Evolutionary conservation across 305 asterid genomes (phyloP).

Genomic region (Plantago coronopus): DNA sequence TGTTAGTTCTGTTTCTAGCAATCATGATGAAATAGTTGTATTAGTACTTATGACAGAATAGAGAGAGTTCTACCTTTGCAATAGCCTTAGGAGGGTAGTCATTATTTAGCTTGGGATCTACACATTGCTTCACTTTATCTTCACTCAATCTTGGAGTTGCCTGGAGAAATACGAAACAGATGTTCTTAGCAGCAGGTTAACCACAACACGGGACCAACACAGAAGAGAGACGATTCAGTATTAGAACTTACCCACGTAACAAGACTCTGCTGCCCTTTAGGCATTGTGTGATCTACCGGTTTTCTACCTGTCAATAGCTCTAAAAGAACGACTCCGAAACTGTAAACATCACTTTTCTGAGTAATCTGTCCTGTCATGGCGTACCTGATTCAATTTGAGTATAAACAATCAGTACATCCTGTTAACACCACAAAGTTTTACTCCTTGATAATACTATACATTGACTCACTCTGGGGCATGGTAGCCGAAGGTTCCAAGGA

Average conservation of each 20-base stretch:
- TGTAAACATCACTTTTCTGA: conserved; percentile 82
- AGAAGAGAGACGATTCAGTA: no score
- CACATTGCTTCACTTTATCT: conserved; percentile 96
- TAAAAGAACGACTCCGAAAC: conserved; percentile 80
- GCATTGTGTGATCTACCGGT: conserved; percentile 93
- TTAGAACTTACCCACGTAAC: conserved; percentile 62
- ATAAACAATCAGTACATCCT: background rate
- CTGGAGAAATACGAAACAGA: conserved; percentile 30
- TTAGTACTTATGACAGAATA: background rate
- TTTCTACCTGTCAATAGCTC: conserved; percentile 80
- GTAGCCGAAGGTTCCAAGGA: conserved; percentile 80
- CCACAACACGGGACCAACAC: background rate
- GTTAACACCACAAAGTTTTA: background rate
- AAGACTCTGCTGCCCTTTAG: conserved; percentile 85
- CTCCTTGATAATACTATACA: background rate
- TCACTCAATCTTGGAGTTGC: conserved; percentile 98
- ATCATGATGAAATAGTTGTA: background rate
- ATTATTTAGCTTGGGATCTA: conserved; percentile 80
- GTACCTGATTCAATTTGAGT: conserved; percentile 35
- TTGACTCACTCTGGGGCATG: conserved; percentile 78
- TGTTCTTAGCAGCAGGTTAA: conserved; percentile 4
- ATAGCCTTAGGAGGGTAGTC: conserved; percentile 90
- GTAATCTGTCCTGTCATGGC: conserved; percentile 96
- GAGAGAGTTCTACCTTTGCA: conserved; percentile 62
- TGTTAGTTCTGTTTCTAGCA: background rate